These are phyloP conservation scores for Alternaria triticina DNA, from an alignment of 2,329 filamentous ascomycete species.

Conservation along the genomic window DNA sequence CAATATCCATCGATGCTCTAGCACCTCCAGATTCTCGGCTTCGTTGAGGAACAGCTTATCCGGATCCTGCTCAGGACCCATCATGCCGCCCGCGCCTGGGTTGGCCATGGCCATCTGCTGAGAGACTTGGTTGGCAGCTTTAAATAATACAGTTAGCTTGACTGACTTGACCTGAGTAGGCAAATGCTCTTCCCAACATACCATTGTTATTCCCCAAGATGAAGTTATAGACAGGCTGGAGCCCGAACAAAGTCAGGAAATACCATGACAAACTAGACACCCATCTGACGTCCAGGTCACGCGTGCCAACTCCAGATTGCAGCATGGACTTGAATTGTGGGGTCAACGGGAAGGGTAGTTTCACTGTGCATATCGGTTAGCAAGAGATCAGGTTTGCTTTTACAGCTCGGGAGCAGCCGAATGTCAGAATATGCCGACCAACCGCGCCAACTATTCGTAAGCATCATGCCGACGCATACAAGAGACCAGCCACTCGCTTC, in stretches of 20 bases:
- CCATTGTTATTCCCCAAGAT: conserved; percentile 94
- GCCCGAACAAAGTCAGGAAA: conserved; percentile 94
- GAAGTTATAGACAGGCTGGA: conserved; percentile 97
- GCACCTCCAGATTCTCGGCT: conserved; percentile 92
- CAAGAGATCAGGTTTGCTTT: background rate
- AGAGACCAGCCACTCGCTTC: conserved; percentile 6
- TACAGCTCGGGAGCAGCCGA: conserved; percentile 9
- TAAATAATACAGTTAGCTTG: conserved; percentile 36
- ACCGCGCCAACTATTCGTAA: background rate
- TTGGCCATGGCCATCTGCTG: conserved; percentile 82
- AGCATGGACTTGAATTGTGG: conserved; percentile 99
- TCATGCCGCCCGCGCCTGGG: conserved; percentile 77
- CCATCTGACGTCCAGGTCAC: conserved; percentile 96
- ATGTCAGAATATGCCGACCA: background rate
- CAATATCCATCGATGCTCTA: conserved; percentile 91
- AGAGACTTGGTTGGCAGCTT: conserved; percentile 89
- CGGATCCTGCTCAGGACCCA: conserved; percentile 90
- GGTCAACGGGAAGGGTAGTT: conserved; percentile 94
- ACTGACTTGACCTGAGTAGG: conserved; percentile 27
- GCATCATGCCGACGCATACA: background rate
- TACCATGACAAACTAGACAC: conserved; percentile 99
- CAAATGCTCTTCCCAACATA: conserved; percentile 55
- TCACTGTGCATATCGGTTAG: conserved; percentile 65
- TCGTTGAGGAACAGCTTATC: conserved; percentile 94
- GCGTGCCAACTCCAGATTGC: conserved; percentile 93